Percentiles rank a stretch among this genome's conserved stretches.
Conservation (phyloP, 192 early-diverging fungal genomes). For the Chytriomyces confervae region DNA sequence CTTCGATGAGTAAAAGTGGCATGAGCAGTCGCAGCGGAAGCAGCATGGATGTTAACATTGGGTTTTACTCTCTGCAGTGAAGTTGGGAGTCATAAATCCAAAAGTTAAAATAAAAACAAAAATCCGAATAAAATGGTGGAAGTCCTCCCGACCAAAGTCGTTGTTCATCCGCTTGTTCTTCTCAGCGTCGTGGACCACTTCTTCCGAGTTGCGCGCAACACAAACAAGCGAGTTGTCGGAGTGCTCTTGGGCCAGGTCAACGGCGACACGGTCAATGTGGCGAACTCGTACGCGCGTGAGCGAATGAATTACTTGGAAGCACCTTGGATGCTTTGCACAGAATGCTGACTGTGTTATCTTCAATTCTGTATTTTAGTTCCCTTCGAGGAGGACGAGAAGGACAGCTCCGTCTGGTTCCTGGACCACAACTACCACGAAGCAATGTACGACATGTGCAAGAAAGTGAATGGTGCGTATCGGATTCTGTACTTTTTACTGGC, state of each 20-base stretch:
- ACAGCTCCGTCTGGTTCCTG: conserved; percentile 96
- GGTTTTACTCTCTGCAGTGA: conserved; percentile 12
- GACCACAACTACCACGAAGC: conserved; percentile 99
- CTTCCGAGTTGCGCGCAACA: conserved; percentile 92
- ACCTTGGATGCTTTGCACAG: conserved; percentile 5
- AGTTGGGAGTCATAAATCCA: too few species aligned
- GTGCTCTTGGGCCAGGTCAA: conserved; percentile 91
- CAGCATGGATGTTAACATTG: conserved; percentile 19
- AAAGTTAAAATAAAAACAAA: too few species aligned
- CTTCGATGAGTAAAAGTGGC: conserved; percentile 33
- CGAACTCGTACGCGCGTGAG: conserved; percentile 95
- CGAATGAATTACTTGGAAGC: too few species aligned
- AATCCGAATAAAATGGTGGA: too few species aligned
- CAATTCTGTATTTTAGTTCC: conserved; percentile 71
- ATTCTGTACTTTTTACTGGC: too few species aligned
- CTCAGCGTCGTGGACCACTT: conserved; percentile 99
- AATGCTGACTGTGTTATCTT: too few species aligned
- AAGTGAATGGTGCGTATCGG: conserved; percentile 85
- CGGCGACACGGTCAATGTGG: conserved; percentile 89
- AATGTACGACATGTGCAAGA: conserved; percentile 99
- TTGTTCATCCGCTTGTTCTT: conserved; percentile 97
- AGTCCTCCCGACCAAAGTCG: conserved; percentile 55
- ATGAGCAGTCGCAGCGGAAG: conserved; percentile 5
- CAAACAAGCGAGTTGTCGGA: conserved; percentile 96
- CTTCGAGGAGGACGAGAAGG: conserved; percentile 99